phyloP scores from a whole-genome alignment of 768 basidiomycete species.

The Suillus discolor region DNA sequence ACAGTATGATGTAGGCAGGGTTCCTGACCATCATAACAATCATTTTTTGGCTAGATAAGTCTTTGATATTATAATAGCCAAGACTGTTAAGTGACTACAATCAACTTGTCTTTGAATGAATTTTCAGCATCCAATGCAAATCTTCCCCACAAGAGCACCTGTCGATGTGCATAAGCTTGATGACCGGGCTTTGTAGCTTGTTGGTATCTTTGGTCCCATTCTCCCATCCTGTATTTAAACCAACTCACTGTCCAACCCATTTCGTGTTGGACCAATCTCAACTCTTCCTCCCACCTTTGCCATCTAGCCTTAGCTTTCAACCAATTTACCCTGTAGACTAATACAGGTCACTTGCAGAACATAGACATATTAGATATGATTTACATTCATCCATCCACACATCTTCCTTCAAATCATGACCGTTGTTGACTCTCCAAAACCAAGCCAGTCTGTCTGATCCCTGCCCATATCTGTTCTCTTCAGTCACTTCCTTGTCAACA shows the following conservation, averaged over 20 bases:
- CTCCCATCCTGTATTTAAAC: conserved; percentile 2
- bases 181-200: not conserved
- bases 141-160: not conserved
- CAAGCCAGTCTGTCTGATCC: conserved; percentile 11
- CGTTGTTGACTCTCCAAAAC: conserved; percentile 1
- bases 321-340: conserved; percentile 11
- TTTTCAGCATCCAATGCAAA: not conserved
- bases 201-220: conserved; percentile 1
- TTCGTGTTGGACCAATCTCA: conserved; percentile 18
- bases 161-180: not conserved
- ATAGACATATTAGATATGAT: not conserved
- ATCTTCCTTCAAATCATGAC: not conserved
- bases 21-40: too few species aligned
- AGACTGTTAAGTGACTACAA: not conserved
- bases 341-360: not conserved
- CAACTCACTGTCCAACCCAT: too few species aligned
- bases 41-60: too few species aligned
- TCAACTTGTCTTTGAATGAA: not conserved
- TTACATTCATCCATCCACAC: conserved; percentile 7
- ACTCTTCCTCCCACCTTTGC: conserved; percentile 24
- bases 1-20: too few species aligned
- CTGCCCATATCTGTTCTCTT: conserved; percentile 15
- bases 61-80: too few species aligned
- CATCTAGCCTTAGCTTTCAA: conserved; percentile 20
- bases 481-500: conserved; percentile 10